Evolutionary conservation across 352 stramenopile genomes (phyloP).

Genomic region (Phytophthora hybrid): DNA sequence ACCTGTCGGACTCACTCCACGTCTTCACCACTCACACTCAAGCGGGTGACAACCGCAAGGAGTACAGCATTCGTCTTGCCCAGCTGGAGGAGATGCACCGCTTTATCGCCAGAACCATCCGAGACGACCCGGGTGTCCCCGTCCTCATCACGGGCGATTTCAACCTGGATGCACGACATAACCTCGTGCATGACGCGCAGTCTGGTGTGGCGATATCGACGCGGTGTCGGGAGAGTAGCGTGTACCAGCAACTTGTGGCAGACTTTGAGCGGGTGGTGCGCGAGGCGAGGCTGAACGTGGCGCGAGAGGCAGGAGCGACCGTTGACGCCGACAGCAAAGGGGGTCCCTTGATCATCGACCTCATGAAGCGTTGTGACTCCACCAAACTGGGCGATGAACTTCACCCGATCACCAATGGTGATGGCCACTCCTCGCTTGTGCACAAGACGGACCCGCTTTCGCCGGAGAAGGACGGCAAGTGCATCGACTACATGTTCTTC

Average conservation of each 20-base stretch:
- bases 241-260: conserved; percentile 67
- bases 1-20: conserved; percentile 74
- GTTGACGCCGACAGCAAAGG: conserved; percentile 20
- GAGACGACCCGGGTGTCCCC: conserved; percentile 58
- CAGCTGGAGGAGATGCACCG: conserved; percentile 72
- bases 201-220: conserved; percentile 37
- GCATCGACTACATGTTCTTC: conserved; percentile 90
- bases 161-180: conserved; percentile 81
- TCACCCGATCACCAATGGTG: conserved; percentile 84
- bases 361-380: conserved; percentile 74
- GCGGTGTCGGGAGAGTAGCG: conserved; percentile 61
- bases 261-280: conserved; percentile 57
- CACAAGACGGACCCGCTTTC: conserved; percentile 57
- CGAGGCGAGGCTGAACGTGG: conserved; percentile 35
- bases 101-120: conserved; percentile 65
- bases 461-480: conserved; percentile 75
- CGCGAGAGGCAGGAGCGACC: conserved; percentile 19
- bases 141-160: conserved; percentile 84
- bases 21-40: conserved; percentile 91
- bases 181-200: conserved; percentile 57
- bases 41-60: conserved; percentile 57
- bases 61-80: conserved; percentile 62
- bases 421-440: conserved; percentile 73
- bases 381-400: conserved; percentile 57
- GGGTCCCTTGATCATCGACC: conserved; percentile 50